Evolutionary conservation across 768 basidiomycete genomes (phyloP).

Genomic region (Trametes maxima): DNA sequence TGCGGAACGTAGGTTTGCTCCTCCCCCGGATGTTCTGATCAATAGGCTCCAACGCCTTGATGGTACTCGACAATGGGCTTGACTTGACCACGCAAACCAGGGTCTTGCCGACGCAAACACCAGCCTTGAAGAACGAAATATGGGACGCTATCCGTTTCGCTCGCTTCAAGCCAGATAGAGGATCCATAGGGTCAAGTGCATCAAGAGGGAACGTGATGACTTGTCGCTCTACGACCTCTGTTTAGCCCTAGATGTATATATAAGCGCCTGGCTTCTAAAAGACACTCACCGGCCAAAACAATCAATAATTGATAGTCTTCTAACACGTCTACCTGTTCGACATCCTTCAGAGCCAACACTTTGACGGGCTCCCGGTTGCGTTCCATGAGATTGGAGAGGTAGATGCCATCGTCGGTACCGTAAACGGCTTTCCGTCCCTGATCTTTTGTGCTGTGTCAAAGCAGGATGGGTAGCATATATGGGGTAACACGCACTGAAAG

Average conservation of each 20-base stretch:
- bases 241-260: not conserved
- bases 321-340: constrained; percentile 93
- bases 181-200: constrained; percentile 86
- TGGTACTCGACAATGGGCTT: constrained; percentile 91
- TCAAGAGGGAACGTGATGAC: constrained; percentile 97
- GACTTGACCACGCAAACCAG: constrained; percentile 98
- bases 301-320: constrained; percentile 95
- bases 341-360: constrained; percentile 86
- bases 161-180: constrained; percentile 86
- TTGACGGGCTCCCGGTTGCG: constrained; percentile 81
- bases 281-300: constrained; percentile 86
- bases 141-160: constrained; percentile 95
- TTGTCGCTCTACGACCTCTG: constrained; percentile 68
- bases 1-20: constrained; percentile 91
- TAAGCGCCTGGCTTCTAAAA: not conserved
- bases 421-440: constrained; percentile 86
- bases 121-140: constrained; percentile 97
- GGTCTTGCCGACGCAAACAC: constrained; percentile 85
- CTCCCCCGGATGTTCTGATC: constrained; percentile 82
- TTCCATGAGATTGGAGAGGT: constrained; percentile 86
- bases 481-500: constrained; percentile 64
- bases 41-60: constrained; percentile 96
- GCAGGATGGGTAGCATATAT: not conserved
- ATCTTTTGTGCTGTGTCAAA: constrained; percentile 47
- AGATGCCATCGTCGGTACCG: constrained; percentile 98